A percentile compares a stretch with the other conserved stretches of the same genome.
phyloP scores from a whole-genome alignment of 371 early-diverging fungal genomes.

The Smittium culicis region DNA sequence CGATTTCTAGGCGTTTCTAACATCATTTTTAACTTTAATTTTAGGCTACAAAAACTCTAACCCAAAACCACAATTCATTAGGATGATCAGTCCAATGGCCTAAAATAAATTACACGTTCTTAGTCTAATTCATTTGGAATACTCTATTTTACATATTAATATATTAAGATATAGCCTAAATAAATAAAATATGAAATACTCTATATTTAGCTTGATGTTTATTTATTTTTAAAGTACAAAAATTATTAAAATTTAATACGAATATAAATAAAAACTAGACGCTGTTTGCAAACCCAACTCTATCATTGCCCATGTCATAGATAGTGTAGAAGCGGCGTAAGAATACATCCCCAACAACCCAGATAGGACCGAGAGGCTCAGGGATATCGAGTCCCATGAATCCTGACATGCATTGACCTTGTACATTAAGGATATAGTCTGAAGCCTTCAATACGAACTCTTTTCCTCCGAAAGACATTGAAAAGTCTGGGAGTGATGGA shows the following conservation, averaged over 20 bases:
- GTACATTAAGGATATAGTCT: conserved; percentile 72
- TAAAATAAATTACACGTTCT: conserved; percentile 2
- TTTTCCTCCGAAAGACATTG: conserved; percentile 56
- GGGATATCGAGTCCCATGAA: conserved; percentile 87
- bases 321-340: conserved; percentile 80
- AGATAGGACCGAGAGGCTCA: conserved; percentile 49
- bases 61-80: conserved; percentile 9
- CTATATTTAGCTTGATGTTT: too few species aligned
- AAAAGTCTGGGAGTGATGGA: conserved; percentile 54
- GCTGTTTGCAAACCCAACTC: conserved; percentile 64
- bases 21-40: background rate
- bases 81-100: conserved; percentile 12
- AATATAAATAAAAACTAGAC: background rate
- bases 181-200: too few species aligned
- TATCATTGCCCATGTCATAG: conserved; percentile 72
- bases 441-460: conserved; percentile 42
- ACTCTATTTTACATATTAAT: too few species aligned
- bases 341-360: conserved; percentile 87
- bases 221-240: too few species aligned
- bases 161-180: too few species aligned
- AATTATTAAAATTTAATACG: too few species aligned
- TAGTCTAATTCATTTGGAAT: too few species aligned
- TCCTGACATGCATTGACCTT: conserved; percentile 74
- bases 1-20: too few species aligned
- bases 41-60: conserved; percentile 8